phyloP scores from a whole-genome alignment of 2,329 filamentous ascomycete species.

The Phyllosticta capitalensis region DNA sequence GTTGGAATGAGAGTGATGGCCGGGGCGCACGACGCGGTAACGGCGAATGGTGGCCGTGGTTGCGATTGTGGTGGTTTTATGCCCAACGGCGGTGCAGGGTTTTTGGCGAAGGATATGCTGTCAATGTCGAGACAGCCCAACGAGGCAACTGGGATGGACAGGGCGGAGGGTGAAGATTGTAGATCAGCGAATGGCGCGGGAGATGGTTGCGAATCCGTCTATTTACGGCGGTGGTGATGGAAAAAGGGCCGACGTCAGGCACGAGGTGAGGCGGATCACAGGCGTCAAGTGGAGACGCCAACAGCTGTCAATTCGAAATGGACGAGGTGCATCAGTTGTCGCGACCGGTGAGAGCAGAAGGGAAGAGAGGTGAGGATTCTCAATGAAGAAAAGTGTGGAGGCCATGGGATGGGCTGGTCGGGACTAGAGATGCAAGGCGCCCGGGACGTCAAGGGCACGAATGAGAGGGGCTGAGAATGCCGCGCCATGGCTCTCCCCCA shows the following conservation, averaged over 20 bases:
- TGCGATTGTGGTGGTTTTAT: not conserved
- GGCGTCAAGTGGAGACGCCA: not conserved
- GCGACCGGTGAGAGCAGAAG: not conserved
- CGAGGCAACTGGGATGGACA: not conserved
- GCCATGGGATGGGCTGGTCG: not conserved
- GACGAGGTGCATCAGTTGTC: not conserved
- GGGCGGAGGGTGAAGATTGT: not conserved
- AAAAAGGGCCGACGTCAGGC: not conserved
- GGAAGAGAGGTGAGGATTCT: not conserved
- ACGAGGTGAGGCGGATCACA: not conserved
- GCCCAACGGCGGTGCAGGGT: not conserved
- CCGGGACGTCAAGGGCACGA: not conserved
- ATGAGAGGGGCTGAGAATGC: not conserved
- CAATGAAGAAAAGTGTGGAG: not conserved
- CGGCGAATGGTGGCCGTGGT: not conserved
- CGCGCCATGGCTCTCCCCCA: not conserved
- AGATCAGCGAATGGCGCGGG: not conserved
- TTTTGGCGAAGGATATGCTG: not conserved
- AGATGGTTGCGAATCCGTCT: not conserved
- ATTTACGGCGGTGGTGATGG: not conserved
- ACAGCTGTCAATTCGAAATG: not conserved
- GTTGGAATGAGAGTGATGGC: constrained; percentile 1
- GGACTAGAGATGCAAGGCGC: not conserved
- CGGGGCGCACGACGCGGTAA: not conserved
- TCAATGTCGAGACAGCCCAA: not conserved